These are phyloP conservation scores for Rhododendron henanense DNA, from an alignment of 148 eudicot species.

Conservation along the genomic window DNA sequence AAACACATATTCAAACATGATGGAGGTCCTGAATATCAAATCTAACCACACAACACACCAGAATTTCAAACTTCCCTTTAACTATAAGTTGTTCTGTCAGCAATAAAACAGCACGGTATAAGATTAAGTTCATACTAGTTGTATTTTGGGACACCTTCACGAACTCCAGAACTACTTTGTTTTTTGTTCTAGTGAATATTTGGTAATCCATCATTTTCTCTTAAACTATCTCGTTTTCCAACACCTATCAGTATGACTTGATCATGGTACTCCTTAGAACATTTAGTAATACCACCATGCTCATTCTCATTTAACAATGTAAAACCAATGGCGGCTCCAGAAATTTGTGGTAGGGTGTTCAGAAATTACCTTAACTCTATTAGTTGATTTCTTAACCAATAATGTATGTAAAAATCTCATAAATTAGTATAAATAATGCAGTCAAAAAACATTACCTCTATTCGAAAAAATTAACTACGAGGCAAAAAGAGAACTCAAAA, in stretches of 20 bases:
- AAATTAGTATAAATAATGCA: too few species aligned
- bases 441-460: too few species aligned
- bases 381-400: too few species aligned
- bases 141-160: not conserved
- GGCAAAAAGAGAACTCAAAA: too few species aligned
- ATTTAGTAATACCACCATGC: not conserved
- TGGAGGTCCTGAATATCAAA: not conserved
- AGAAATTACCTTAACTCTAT: too few species aligned
- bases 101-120: not conserved
- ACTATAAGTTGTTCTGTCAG: not conserved
- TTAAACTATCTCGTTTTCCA: not conserved
- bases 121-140: not conserved
- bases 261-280: not conserved
- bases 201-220: not conserved
- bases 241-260: not conserved
- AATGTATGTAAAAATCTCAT: too few species aligned
- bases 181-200: not conserved
- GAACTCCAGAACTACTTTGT: not conserved
- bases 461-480: too few species aligned
- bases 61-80: slow-evolving; percentile 3
- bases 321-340: too few species aligned
- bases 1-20: not conserved
- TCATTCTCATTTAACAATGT: not conserved
- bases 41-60: not conserved
- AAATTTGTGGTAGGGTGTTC: too few species aligned